Evolutionary conservation across 2,329 filamentous ascomycete genomes (phyloP).

Genomic region (Dryadomyces quercivorus): DNA sequence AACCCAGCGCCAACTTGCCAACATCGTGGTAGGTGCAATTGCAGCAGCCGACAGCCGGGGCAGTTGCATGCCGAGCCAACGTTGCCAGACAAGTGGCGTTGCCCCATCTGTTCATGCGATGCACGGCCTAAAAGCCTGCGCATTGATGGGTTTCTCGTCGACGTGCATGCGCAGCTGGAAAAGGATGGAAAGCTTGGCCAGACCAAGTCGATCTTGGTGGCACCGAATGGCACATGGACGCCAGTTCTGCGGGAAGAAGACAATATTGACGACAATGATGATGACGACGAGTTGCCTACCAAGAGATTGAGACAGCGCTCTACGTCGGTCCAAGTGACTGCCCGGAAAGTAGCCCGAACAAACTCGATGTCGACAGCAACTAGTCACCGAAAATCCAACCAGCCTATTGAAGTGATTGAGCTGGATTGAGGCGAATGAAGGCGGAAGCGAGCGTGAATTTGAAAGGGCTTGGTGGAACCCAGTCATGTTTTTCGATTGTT

Average conservation of each 20-base stretch:
- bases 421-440: conserved; percentile 2
- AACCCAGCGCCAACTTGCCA: conserved; percentile 23
- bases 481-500: background rate
- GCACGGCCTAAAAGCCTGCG: conserved; percentile 60
- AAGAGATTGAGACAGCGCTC: conserved; percentile 18
- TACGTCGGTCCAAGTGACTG: background rate
- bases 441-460: background rate
- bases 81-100: conserved; percentile 65
- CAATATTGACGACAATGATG: conserved; percentile 14
- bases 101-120: conserved; percentile 70
- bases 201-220: conserved; percentile 49
- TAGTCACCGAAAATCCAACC: background rate
- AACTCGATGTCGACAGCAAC: background rate
- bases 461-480: background rate
- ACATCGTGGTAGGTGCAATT: conserved; percentile 23
- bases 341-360: background rate
- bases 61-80: conserved; percentile 24
- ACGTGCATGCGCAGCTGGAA: conserved; percentile 46
- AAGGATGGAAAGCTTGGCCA: conserved; percentile 29
- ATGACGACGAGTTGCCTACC: background rate
- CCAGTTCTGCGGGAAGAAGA: conserved; percentile 23
- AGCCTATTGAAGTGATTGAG: conserved; percentile 6
- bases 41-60: conserved; percentile 14
- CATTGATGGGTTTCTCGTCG: conserved; percentile 61
- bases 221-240: conserved; percentile 54